Percentiles rank a stretch among this genome's conserved stretches.
Evolutionary conservation across 305 asterid genomes (phyloP).

Genomic region (Ruellia speciosa): DNA sequence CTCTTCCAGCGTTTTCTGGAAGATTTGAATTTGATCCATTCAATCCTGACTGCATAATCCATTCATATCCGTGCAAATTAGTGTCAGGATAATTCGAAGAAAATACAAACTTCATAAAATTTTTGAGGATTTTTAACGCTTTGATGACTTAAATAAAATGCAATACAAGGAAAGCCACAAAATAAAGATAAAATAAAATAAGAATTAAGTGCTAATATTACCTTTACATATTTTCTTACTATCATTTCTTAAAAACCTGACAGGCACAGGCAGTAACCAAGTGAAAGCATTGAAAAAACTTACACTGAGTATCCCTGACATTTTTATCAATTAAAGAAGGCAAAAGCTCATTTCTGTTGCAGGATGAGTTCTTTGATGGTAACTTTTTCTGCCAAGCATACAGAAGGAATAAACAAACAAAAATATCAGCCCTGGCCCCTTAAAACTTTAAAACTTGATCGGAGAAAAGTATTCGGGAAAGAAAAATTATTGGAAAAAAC

Average conservation of each 20-base stretch:
- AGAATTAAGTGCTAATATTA: too few species aligned
- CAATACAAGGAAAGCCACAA: not conserved
- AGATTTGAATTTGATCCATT: slow-evolving; percentile 65
- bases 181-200: not conserved
- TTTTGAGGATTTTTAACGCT: not conserved
- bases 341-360: not conserved
- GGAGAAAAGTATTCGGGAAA: not conserved
- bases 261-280: not conserved
- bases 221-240: not conserved
- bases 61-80: not conserved
- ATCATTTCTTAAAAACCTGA: not conserved
- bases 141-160: not conserved
- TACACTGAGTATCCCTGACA: slow-evolving; percentile 50
- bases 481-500: not conserved
- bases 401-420: not conserved
- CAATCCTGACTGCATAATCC: slow-evolving; percentile 4
- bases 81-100: slow-evolving; percentile 8
- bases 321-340: slow-evolving; percentile 25
- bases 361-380: not conserved
- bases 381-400: not conserved
- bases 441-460: not conserved
- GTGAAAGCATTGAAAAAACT: slow-evolving; percentile 21
- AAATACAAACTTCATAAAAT: not conserved
- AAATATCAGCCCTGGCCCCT: not conserved
- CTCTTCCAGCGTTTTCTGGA: slow-evolving; percentile 57